phyloP scores from a whole-genome alignment of 306 rosid genomes.

The Trifolium subterraneum region DNA sequence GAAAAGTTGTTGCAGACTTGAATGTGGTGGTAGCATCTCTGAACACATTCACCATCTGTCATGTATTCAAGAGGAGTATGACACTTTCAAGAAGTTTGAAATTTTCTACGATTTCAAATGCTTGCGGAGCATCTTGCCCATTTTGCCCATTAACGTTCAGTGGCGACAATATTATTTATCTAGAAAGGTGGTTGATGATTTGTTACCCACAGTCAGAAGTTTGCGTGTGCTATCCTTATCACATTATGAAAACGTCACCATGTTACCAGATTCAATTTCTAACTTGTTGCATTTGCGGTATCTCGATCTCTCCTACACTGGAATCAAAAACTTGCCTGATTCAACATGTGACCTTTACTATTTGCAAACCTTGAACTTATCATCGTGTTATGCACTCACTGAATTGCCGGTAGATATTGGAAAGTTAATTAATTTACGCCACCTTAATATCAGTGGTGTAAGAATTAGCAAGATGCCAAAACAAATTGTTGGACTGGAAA shows the following conservation, averaged over 20 bases:
- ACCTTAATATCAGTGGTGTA: background rate
- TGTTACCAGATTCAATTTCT: background rate
- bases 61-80: background rate
- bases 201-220: background rate
- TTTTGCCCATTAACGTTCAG: background rate
- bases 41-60: background rate
- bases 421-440: conserved; percentile 18
- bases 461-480: background rate
- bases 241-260: background rate
- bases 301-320: background rate
- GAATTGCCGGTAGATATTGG: background rate
- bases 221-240: background rate
- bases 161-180: background rate
- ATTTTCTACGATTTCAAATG: background rate
- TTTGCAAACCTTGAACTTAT: conserved; percentile 29
- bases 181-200: background rate
- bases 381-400: background rate
- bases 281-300: conserved; percentile 8
- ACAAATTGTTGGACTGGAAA: background rate
- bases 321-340: background rate
- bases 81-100: conserved; percentile 2
- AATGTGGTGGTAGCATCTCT: background rate
- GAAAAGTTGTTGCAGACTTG: background rate
- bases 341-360: background rate
- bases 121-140: background rate